These are phyloP conservation scores for Hura crepitans DNA, from an alignment of 441 rosid species.

Conservation along the genomic window DNA sequence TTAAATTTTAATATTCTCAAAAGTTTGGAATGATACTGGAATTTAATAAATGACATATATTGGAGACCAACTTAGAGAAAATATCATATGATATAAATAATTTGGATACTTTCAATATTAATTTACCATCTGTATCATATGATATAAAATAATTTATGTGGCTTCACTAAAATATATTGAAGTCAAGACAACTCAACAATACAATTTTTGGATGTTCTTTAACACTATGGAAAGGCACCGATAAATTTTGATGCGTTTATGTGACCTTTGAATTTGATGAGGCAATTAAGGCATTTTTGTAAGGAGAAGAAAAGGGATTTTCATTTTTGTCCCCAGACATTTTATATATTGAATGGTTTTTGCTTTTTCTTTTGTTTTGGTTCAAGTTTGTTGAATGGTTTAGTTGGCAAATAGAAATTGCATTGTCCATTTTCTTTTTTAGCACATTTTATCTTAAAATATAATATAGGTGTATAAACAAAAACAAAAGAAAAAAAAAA, in stretches of 20 bases:
- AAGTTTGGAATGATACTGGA: too few species aligned
- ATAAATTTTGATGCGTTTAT: background rate
- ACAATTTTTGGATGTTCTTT: conserved; percentile 10
- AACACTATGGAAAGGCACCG: background rate
- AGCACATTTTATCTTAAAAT: background rate
- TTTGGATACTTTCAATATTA: too few species aligned
- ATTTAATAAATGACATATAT: too few species aligned
- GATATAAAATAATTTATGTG: background rate
- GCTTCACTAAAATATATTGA: background rate
- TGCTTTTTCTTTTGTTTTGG: too few species aligned
- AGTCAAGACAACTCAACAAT: conserved; percentile 21
- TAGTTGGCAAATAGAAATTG: background rate
- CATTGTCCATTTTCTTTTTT: background rate
- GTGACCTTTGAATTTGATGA: background rate
- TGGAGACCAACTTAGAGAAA: too few species aligned
- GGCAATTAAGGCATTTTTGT: background rate
- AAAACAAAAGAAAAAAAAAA: background rate
- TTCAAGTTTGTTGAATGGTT: background rate
- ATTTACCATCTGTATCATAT: too few species aligned
- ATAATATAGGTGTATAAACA: background rate
- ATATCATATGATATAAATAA: too few species aligned
- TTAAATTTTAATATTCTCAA: too few species aligned
- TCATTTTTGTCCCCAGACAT: background rate
- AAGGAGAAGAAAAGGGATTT: background rate
- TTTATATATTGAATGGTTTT: background rate